Evolutionary conservation across 2,329 filamentous ascomycete genomes (phyloP).

Genomic region (Trichoderma koningii): DNA sequence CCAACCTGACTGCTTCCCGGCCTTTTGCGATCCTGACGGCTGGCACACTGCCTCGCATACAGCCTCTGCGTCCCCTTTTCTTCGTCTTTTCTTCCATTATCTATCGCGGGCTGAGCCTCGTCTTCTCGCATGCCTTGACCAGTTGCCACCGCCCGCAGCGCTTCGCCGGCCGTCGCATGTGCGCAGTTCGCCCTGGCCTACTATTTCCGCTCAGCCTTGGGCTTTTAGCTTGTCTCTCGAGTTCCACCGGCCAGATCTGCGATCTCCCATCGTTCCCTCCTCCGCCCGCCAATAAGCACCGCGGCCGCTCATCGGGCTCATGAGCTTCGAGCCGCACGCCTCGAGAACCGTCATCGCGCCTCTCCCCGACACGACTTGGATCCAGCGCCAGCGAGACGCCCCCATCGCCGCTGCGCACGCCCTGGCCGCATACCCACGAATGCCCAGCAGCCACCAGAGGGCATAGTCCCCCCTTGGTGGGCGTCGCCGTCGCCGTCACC

Average conservation of each 20-base stretch:
- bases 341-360: neutral
- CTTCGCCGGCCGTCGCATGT: conserved; percentile 13
- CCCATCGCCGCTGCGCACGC: conserved; percentile 3
- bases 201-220: conserved; percentile 9
- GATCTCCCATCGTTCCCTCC: conserved; percentile 8
- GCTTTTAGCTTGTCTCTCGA: conserved; percentile 8
- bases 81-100: neutral
- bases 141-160: conserved; percentile 3
- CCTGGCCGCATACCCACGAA: conserved; percentile 36
- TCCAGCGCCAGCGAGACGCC: conserved; percentile 2
- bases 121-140: conserved; percentile 15
- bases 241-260: conserved; percentile 25
- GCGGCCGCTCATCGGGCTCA: neutral
- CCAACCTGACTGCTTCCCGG: neutral
- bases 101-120: conserved; percentile 12
- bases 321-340: conserved; percentile 18
- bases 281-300: conserved; percentile 3
- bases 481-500: conserved; percentile 38
- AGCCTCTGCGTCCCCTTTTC: neutral
- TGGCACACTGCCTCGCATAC: neutral
- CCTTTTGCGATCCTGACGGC: neutral
- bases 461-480: conserved; percentile 42
- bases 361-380: neutral
- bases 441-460: conserved; percentile 41
- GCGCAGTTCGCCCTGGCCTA: conserved; percentile 5